Conservation (phyloP, 192 early-diverging fungal species). For the Spizellomyces sp. region DNA sequence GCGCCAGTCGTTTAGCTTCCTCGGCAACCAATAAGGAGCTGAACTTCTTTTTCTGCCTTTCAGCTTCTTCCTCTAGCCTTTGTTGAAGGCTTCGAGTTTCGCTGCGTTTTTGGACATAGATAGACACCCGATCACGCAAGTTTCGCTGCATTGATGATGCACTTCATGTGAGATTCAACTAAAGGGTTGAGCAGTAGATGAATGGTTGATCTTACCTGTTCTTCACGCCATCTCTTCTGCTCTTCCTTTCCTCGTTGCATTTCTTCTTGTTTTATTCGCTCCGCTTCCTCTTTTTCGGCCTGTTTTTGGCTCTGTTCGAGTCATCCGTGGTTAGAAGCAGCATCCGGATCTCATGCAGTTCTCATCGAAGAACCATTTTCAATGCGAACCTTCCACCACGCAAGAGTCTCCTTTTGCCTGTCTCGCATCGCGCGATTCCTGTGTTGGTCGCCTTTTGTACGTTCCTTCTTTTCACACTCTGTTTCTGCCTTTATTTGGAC, state of each 20-base stretch:
- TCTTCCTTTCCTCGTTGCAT: background rate
- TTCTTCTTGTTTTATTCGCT: background rate
- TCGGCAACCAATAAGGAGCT: background rate
- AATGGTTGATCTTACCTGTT: background rate
- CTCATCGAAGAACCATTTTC: too few species aligned
- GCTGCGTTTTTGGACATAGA: too few species aligned
- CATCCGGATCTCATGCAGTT: too few species aligned
- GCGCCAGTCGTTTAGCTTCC: conserved; percentile 6
- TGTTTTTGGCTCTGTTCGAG: background rate
- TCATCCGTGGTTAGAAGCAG: too few species aligned
- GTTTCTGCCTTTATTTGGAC: background rate
- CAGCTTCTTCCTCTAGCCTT: background rate
- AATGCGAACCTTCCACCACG: conserved; percentile 13
- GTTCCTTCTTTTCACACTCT: too few species aligned
- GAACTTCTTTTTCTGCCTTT: background rate
- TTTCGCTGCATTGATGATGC: too few species aligned
- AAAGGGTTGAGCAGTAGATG: too few species aligned
- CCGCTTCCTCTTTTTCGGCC: conserved; percentile 8
- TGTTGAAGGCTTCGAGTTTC: background rate
- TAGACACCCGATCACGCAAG: too few species aligned
- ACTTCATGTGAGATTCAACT: too few species aligned
- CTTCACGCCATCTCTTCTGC: background rate
- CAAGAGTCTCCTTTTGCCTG: conserved; percentile 1
- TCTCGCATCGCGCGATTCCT: background rate
- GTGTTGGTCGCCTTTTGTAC: too few species aligned